phyloP scores from a whole-genome alignment of 2,329 filamentous ascomycete genomes.

The Lachnellula suecica region DNA sequence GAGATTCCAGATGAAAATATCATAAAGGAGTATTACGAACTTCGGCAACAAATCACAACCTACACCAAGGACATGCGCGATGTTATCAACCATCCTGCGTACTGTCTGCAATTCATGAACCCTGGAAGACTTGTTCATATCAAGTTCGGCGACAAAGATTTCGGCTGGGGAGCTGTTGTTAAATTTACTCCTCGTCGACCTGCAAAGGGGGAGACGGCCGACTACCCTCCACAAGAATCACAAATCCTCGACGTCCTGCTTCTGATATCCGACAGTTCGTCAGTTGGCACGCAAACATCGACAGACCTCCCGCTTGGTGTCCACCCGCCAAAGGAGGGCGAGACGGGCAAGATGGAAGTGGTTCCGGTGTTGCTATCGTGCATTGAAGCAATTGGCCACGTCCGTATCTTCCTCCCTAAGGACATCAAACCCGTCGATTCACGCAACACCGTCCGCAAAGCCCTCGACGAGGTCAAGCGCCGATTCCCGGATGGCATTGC shows the following conservation, averaged over 20 bases:
- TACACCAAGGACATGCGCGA: conserved; percentile 88
- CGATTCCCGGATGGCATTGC: conserved; percentile 93
- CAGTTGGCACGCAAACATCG: conserved; percentile 54
- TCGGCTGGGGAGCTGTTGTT: conserved; percentile 91
- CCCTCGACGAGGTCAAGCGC: conserved; percentile 74
- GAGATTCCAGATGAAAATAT: conserved; percentile 82
- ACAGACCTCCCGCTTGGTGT: conserved; percentile 65
- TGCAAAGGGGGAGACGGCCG: conserved; percentile 62
- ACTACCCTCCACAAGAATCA: conserved; percentile 71
- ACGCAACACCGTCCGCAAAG: conserved; percentile 65
- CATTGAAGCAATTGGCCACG: conserved; percentile 79
- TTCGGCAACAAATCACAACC: conserved; percentile 78
- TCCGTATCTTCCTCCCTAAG: conserved; percentile 79
- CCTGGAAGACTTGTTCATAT: conserved; percentile 85
- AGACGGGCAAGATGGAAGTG: conserved; percentile 72
- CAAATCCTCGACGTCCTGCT: conserved; percentile 84
- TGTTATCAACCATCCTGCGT: conserved; percentile 88
- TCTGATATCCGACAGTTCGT: conserved; percentile 51
- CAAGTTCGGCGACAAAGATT: conserved; percentile 77
- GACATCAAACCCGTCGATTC: conserved; percentile 70
- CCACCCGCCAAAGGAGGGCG: conserved; percentile 57
- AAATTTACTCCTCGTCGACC: conserved; percentile 67
- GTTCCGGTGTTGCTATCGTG: conserved; percentile 86
- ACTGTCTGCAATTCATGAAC: conserved; percentile 82
- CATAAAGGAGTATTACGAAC: conserved; percentile 91